phyloP scores from a whole-genome alignment of 2,329 filamentous ascomycete genomes.

The Xylaria sp. region DNA sequence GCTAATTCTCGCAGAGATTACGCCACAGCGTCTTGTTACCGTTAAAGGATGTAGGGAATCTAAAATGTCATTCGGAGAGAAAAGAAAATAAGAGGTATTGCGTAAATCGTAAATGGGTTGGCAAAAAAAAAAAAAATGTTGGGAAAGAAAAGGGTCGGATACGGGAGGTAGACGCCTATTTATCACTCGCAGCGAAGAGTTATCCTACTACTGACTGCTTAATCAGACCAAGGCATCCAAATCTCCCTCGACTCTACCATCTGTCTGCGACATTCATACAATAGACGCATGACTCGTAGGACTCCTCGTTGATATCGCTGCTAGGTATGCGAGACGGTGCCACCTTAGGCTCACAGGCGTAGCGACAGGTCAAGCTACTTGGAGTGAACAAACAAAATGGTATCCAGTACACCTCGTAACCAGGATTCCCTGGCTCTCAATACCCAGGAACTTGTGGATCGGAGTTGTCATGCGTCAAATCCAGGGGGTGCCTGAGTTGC shows the following conservation, averaged over 20 bases:
- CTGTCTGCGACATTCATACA: background rate
- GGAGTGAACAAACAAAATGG: background rate
- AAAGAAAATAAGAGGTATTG: background rate
- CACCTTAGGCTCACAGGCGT: background rate
- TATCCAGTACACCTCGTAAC: conserved; percentile 1
- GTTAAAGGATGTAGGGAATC: background rate
- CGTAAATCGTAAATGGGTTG: background rate
- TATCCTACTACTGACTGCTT: background rate
- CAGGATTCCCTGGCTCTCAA: background rate
- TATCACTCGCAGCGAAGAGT: background rate
- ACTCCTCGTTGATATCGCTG: background rate
- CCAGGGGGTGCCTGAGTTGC: conserved; percentile 2
- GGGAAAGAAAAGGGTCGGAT: background rate
- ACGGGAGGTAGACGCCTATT: conserved; percentile 6
- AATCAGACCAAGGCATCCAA: background rate
- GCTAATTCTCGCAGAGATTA: background rate
- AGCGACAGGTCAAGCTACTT: conserved; percentile 18
- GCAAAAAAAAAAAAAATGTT: too few relatives aligned
- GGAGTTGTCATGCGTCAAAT: background rate
- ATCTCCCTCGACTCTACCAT: background rate
- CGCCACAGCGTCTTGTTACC: background rate
- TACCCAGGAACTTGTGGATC: background rate
- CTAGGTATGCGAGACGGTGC: background rate
- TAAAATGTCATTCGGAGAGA: background rate
- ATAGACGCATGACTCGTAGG: background rate